A percentile compares a stretch with the other conserved stretches of the same genome.
phyloP scores from a whole-genome alignment of 768 basidiomycete genomes.

The Rhizopogon roseolus region DNA sequence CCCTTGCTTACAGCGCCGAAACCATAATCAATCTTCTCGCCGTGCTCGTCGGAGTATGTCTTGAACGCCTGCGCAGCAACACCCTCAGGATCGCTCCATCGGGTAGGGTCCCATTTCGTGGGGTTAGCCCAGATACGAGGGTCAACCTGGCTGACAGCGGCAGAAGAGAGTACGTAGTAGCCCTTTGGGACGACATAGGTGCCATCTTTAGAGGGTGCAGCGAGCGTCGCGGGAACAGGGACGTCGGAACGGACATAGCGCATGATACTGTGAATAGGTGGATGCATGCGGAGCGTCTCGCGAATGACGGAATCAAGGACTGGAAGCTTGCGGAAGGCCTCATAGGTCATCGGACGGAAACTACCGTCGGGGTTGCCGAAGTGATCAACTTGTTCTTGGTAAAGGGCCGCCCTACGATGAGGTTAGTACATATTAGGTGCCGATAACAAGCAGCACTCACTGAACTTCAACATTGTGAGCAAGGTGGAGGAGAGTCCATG shows the following conservation, averaged over 20 bases:
- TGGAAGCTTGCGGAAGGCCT: constrained; percentile 79
- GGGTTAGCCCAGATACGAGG: constrained; percentile 76
- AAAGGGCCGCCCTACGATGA: constrained; percentile 64
- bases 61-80: constrained; percentile 75
- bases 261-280: constrained; percentile 94
- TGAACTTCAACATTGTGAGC: constrained; percentile 70
- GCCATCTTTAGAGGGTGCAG: constrained; percentile 68
- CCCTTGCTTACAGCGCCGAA: constrained; percentile 96
- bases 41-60: constrained; percentile 66
- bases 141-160: constrained; percentile 86
- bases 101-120: constrained; percentile 65
- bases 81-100: constrained; percentile 86
- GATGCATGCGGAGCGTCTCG: constrained; percentile 90
- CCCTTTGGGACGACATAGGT: constrained; percentile 88
- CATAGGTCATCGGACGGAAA: constrained; percentile 77
- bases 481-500: constrained; percentile 88
- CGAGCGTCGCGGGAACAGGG: constrained; percentile 72
- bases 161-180: constrained; percentile 84
- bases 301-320: constrained; percentile 87
- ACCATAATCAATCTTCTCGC: constrained; percentile 94
- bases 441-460: constrained; percentile 38
- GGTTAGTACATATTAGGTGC: background rate
- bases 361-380: constrained; percentile 79
- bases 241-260: constrained; percentile 88
- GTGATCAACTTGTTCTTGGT: constrained; percentile 81